Conservation (phyloP, 2,329 filamentous ascomycete species). For the Pseudovirgaria hyperparasitica region DNA sequence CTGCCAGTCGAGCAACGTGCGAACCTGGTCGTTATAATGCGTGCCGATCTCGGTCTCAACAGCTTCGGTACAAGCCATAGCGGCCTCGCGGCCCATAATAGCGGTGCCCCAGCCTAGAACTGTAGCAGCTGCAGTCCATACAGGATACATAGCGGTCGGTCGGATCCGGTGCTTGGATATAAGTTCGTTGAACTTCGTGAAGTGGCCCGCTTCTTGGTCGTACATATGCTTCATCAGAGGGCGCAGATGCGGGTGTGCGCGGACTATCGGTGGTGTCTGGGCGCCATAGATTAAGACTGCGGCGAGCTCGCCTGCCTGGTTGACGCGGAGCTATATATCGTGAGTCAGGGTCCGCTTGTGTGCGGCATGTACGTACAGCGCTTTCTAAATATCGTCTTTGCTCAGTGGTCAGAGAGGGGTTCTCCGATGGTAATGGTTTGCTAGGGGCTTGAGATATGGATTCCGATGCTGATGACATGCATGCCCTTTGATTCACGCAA, state of each 20-base stretch:
- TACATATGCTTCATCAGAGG: constrained; percentile 97
- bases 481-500: no score
- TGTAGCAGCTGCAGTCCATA: constrained; percentile 74
- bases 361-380: constrained; percentile 10
- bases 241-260: constrained; percentile 72
- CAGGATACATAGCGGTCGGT: constrained; percentile 80
- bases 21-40: constrained; percentile 90
- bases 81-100: constrained; percentile 77
- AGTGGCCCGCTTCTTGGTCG: constrained; percentile 84
- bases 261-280: constrained; percentile 70
- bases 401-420: constrained; percentile 13
- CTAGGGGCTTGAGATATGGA: no score
- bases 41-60: constrained; percentile 96
- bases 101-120: constrained; percentile 83
- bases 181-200: constrained; percentile 72
- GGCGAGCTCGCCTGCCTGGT: constrained; percentile 95
- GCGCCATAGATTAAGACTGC: constrained; percentile 87
- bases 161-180: constrained; percentile 79
- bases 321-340: constrained; percentile 63
- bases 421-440: constrained; percentile 3
- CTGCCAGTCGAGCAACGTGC: constrained; percentile 69
- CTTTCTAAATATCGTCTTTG: constrained; percentile 26
- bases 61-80: constrained; percentile 97
- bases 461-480: no score
- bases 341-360: neutral